Evolutionary conservation across 352 stramenopile species (phyloP).

Genomic region (Phytophthora sp.): DNA sequence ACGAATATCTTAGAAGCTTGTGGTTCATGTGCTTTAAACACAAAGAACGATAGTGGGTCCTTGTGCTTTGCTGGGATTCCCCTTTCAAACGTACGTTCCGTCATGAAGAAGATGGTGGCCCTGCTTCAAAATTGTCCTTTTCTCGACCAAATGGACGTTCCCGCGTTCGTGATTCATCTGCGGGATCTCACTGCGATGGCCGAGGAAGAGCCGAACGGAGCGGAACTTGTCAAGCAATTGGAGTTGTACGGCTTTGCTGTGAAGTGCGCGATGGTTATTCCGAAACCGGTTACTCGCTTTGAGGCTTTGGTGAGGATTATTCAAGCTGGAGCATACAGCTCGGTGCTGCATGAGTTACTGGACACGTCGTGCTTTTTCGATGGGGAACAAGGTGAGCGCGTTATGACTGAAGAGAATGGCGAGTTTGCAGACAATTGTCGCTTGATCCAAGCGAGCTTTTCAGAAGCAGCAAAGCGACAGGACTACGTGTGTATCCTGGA

Average conservation of each 20-base stretch:
- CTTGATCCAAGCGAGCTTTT: constrained; percentile 50
- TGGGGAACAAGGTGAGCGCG: constrained; percentile 12
- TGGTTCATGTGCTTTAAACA: background rate
- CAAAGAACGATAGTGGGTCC: background rate
- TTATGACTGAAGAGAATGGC: constrained; percentile 10
- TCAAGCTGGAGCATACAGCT: constrained; percentile 46
- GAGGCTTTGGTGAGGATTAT: constrained; percentile 53
- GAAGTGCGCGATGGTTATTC: constrained; percentile 55
- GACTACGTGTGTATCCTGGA: constrained; percentile 33
- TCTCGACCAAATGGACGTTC: constrained; percentile 61
- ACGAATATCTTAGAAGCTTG: no score
- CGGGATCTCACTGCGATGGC: constrained; percentile 43
- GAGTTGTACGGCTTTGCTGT: constrained; percentile 54
- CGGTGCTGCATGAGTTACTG: constrained; percentile 48
- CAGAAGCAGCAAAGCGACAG: constrained; percentile 39
- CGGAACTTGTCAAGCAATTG: constrained; percentile 22
- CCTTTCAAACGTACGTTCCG: constrained; percentile 21
- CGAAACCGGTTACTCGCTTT: constrained; percentile 41
- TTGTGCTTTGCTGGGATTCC: constrained; percentile 33
- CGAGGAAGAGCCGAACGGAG: constrained; percentile 19
- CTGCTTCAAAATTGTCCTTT: constrained; percentile 66
- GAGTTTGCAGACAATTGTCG: constrained; percentile 43
- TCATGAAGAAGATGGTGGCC: constrained; percentile 42
- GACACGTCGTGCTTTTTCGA: constrained; percentile 44
- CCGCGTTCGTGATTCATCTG: constrained; percentile 54